These are phyloP conservation scores for Austropuccinia psidii DNA, from an alignment of 1,284 basidiomycete genomes.

Conservation along the genomic window DNA sequence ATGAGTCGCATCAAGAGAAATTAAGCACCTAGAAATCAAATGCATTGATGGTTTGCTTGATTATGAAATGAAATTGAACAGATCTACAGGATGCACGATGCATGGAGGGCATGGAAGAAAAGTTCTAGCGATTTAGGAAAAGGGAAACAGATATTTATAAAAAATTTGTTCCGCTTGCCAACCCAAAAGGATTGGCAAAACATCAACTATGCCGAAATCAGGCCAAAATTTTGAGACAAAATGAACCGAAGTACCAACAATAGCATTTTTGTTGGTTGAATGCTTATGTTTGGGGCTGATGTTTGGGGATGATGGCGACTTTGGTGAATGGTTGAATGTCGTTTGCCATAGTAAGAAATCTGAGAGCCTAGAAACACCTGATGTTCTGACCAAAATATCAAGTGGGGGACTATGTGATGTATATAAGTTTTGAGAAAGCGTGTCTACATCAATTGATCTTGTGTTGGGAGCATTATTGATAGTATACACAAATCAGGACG, in stretches of 20 bases:
- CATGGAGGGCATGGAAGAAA: too few relatives aligned
- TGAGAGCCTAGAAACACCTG: constrained; percentile 79
- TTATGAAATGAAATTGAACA: too few relatives aligned
- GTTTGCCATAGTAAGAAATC: constrained; percentile 96
- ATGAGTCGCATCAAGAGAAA: too few relatives aligned
- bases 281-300: neutral
- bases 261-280: constrained; percentile 55
- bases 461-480: constrained; percentile 40
- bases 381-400: constrained; percentile 85
- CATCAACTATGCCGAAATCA: constrained; percentile 78
- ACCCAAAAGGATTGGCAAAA: constrained; percentile 72
- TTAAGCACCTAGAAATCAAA: too few relatives aligned
- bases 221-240: constrained; percentile 91
- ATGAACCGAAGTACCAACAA: constrained; percentile 77
- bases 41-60: too few relatives aligned
- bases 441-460: constrained; percentile 59
- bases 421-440: constrained; percentile 61
- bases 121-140: too few relatives aligned
- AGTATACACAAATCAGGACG: constrained; percentile 2
- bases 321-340: neutral
- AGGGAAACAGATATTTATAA: too few relatives aligned
- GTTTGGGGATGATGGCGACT: neutral
- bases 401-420: constrained; percentile 62
- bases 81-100: too few relatives aligned
- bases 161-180: constrained; percentile 55